phyloP scores from a whole-genome alignment of 345 rosid species.

The Cochlearia excelsa region DNA sequence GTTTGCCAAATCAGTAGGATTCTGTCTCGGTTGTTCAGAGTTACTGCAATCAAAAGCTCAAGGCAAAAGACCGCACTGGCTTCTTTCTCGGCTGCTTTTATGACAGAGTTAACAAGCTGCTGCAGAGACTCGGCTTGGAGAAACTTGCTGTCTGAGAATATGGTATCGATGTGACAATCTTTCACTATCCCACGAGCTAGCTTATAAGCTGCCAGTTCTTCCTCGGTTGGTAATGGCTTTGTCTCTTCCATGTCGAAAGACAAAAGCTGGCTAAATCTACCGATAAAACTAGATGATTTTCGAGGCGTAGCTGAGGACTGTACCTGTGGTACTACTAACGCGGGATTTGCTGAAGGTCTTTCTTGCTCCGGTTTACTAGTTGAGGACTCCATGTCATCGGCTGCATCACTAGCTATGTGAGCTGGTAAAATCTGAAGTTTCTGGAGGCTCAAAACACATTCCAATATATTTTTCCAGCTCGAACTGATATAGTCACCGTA shows the following conservation, averaged over 20 bases:
- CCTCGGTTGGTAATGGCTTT: constrained; percentile 47
- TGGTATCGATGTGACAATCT: constrained; percentile 56
- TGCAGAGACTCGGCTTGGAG: constrained; percentile 66
- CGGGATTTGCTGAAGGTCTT: constrained; percentile 36
- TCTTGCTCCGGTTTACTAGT: constrained; percentile 42
- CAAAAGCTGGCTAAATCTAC: constrained; percentile 65
- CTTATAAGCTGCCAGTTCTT: constrained; percentile 58
- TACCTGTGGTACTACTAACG: constrained; percentile 33
- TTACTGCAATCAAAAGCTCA: constrained; percentile 62
- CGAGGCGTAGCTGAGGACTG: constrained; percentile 39
- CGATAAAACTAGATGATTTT: constrained; percentile 59
- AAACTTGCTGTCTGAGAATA: constrained; percentile 75
- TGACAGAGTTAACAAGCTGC: constrained; percentile 56
- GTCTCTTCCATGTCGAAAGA: constrained; percentile 72
- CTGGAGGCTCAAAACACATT: constrained; percentile 58
- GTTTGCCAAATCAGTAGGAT: constrained; percentile 65
- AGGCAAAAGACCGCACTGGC: constrained; percentile 58
- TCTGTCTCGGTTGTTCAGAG: constrained; percentile 71
- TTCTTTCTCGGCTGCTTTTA: constrained; percentile 50
- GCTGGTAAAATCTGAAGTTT: constrained; percentile 68
- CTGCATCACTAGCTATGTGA: constrained; percentile 52
- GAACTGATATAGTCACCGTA: constrained; percentile 64
- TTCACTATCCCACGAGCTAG: constrained; percentile 51
- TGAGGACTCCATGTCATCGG: constrained; percentile 49
- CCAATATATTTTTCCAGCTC: constrained; percentile 62